Evolutionary conservation across 768 basidiomycete species (phyloP).

Genomic region (Trametes elegans): DNA sequence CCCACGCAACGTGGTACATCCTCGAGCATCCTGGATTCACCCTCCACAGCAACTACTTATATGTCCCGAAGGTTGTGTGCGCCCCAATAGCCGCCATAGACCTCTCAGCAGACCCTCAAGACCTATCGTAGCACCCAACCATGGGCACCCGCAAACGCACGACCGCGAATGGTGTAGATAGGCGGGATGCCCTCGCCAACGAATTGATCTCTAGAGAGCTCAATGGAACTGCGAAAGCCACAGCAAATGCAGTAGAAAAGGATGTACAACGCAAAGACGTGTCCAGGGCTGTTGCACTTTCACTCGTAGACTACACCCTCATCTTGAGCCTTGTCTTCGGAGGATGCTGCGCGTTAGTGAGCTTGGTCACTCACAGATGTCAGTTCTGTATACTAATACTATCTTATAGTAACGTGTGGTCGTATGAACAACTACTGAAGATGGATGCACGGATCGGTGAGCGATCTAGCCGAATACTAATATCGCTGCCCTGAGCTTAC

Average conservation of each 20-base stretch:
- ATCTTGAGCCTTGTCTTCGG: slow-evolving; percentile 69
- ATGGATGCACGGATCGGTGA: slow-evolving; percentile 67
- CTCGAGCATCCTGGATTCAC: neutral
- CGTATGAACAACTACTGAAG: slow-evolving; percentile 71
- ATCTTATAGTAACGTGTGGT: slow-evolving; percentile 63
- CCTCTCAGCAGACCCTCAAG: no score
- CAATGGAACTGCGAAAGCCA: no score
- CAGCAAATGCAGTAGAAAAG: neutral
- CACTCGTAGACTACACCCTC: slow-evolving; percentile 36
- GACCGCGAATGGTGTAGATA: neutral
- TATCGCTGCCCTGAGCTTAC: slow-evolving; percentile 3
- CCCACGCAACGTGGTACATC: neutral
- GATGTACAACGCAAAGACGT: neutral
- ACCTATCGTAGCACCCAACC: no score
- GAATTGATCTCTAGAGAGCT: neutral
- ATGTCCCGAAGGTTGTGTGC: neutral
- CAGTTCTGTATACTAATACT: neutral
- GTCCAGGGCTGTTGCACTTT: slow-evolving; percentile 24
- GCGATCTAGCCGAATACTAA: slow-evolving; percentile 1
- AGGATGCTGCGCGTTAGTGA: slow-evolving; percentile 76
- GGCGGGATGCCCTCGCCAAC: neutral
- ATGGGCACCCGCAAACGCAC: no score
- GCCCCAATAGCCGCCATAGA: neutral
- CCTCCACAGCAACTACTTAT: neutral
- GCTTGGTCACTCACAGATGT: neutral